Evolutionary conservation across 768 basidiomycete genomes (phyloP).

Genomic region (Lactarius trivialis): DNA sequence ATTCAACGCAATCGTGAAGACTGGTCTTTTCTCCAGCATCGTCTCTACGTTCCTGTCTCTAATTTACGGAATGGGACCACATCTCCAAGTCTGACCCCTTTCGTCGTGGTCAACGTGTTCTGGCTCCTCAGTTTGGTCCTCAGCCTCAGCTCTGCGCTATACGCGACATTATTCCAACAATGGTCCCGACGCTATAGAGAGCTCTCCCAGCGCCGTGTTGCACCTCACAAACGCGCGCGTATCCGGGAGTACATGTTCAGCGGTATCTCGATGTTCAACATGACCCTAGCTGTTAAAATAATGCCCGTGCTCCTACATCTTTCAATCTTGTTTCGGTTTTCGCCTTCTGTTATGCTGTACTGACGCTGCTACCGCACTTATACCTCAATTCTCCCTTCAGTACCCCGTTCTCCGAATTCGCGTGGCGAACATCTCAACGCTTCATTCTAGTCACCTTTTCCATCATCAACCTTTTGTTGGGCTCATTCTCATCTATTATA

Average conservation of each 20-base stretch:
- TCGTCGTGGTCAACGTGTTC: neutral
- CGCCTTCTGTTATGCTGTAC: too few relatives aligned
- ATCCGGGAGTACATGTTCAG: neutral
- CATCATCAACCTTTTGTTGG: neutral
- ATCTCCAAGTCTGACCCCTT: too few relatives aligned
- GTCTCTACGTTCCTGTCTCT: neutral
- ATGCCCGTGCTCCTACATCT: neutral
- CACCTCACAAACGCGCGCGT: neutral
- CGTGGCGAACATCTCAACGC: neutral
- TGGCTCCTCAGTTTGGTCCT: neutral
- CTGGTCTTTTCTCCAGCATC: conserved; percentile 1
- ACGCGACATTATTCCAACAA: neutral
- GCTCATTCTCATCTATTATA: too few relatives aligned
- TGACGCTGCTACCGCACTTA: neutral
- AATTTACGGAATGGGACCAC: too few relatives aligned
- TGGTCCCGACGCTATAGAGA: neutral
- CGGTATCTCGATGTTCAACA: neutral
- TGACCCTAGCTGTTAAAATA: neutral
- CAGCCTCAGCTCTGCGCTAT: neutral
- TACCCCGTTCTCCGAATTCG: conserved; percentile 3
- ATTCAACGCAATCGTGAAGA: neutral
- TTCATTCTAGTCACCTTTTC: neutral
- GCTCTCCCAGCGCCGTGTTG: neutral
- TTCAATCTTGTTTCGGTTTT: neutral
- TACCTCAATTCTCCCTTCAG: conserved; percentile 2